Conservation (phyloP, 495 filamentous ascomycete species). For the Neurospora sp. region DNA sequence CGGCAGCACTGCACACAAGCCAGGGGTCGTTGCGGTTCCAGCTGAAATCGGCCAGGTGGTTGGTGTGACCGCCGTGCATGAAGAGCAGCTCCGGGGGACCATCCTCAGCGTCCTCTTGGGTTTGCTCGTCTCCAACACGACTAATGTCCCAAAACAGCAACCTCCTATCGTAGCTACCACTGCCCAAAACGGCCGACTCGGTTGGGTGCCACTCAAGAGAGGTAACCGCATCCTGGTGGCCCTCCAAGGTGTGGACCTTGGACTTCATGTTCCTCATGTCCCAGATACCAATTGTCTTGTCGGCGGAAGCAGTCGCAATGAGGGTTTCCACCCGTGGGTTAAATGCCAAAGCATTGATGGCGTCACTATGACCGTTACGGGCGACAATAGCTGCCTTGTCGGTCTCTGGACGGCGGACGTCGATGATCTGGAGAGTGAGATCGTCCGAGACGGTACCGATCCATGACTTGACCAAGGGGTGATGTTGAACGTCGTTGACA, state of each 20-base stretch:
- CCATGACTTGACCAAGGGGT: conserved; percentile 68
- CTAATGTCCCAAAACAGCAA: conserved; percentile 96
- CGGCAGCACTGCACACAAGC: conserved; percentile 87
- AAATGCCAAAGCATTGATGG: conserved; percentile 89
- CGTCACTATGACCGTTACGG: conserved; percentile 65
- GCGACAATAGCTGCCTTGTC: conserved; percentile 55
- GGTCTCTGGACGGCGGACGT: conserved; percentile 58
- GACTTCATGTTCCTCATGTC: conserved; percentile 81
- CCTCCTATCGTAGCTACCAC: conserved; percentile 81
- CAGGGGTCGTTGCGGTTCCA: conserved; percentile 96
- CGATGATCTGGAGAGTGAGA: conserved; percentile 82
- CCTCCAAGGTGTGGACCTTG: conserved; percentile 76
- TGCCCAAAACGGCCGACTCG: conserved; percentile 78
- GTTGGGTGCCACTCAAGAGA: conserved; percentile 89
- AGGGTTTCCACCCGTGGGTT: conserved; percentile 80
- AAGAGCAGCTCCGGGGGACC: conserved; percentile 95
- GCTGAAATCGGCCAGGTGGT: conserved; percentile 89
- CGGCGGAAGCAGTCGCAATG: conserved; percentile 84
- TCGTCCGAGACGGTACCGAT: conserved; percentile 96
- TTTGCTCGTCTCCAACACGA: conserved; percentile 85
- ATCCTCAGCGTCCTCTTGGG: conserved; percentile 90
- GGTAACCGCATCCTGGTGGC: conserved; percentile 79
- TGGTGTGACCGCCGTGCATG: conserved; percentile 98
- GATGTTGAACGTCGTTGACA: conserved; percentile 94
- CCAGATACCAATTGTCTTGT: conserved; percentile 92